Percentiles rank a stretch among this genome's conserved stretches.
These are phyloP conservation scores for Alternaria alternata DNA, from an alignment of 2,329 filamentous ascomycete genomes.

Conservation along the genomic window DNA sequence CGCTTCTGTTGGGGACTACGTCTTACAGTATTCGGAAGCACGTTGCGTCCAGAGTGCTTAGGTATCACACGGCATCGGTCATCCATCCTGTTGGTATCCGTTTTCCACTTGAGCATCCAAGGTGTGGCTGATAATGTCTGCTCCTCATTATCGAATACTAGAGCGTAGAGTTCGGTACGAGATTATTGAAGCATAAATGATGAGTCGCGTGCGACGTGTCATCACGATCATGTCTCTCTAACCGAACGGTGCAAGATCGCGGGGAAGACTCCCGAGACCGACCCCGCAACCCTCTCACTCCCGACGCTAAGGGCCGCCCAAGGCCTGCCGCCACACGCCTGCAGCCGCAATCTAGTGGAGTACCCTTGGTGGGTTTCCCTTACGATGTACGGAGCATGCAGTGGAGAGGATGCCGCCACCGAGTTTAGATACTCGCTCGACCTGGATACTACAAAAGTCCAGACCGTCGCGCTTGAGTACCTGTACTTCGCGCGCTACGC, in stretches of 20 bases:
- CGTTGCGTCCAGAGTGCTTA: slow-evolving; percentile 35
- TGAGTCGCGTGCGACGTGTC: slow-evolving; percentile 22
- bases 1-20: not conserved
- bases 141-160: not conserved
- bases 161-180: not conserved
- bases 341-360: slow-evolving; percentile 5
- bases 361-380: not conserved
- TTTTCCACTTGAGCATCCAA: not conserved
- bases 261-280: slow-evolving; percentile 22
- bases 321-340: slow-evolving; percentile 8
- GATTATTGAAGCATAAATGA: slow-evolving; percentile 3
- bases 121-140: not conserved
- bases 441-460: not conserved
- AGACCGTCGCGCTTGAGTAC: not conserved
- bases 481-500: not conserved
- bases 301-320: slow-evolving; percentile 22
- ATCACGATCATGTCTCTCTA: slow-evolving; percentile 13
- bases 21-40: slow-evolving; percentile 46
- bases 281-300: slow-evolving; percentile 32
- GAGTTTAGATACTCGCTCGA: not conserved
- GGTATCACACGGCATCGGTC: slow-evolving; percentile 39
- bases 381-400: not conserved
- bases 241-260: slow-evolving; percentile 12
- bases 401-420: not conserved
- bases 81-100: slow-evolving; percentile 28